Evolutionary conservation across 73 alveolate species (phyloP).

Genomic region (Paramecium octaurelia): DNA sequence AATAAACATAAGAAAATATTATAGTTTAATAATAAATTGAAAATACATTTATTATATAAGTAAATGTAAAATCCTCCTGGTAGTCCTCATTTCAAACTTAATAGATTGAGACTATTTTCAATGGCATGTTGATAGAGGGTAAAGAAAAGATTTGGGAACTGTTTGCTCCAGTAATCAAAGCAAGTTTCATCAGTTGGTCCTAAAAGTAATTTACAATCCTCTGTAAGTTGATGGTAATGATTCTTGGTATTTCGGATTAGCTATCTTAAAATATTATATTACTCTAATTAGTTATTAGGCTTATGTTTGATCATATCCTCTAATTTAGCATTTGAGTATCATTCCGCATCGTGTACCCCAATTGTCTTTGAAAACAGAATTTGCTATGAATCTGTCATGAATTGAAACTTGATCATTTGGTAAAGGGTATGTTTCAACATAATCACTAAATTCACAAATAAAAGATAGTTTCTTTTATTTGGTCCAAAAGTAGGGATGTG

Average conservation of each 20-base stretch:
- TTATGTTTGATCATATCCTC: constrained; percentile 64
- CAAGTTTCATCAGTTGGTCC: constrained; percentile 69
- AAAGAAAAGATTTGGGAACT: constrained; percentile 63
- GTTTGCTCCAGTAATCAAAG: constrained; percentile 45
- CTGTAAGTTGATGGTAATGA: constrained; percentile 72
- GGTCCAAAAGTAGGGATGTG: constrained; percentile 71
- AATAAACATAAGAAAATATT: too few relatives aligned
- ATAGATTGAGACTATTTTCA: not conserved
- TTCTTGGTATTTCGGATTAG: constrained; percentile 71
- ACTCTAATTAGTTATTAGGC: constrained; percentile 69
- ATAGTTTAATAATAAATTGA: not conserved
- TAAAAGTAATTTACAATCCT: constrained; percentile 54
- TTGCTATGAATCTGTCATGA: not conserved
- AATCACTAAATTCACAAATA: constrained; percentile 68
- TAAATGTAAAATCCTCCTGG: not conserved
- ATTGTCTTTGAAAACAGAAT: constrained; percentile 3
- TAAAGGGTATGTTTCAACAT: constrained; percentile 59
- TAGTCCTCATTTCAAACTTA: not conserved
- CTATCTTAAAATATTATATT: not conserved
- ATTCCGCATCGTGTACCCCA: constrained; percentile 11
- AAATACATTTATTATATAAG: not conserved
- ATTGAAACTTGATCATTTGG: not conserved
- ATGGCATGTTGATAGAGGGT: constrained; percentile 12
- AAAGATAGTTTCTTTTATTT: constrained; percentile 64
- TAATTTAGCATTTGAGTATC: constrained; percentile 23